Evolutionary conservation across 495 filamentous ascomycete genomes (phyloP), one percentile per base, ranked within the genome.

Genomic region (Penicillium nucicola): DNA sequence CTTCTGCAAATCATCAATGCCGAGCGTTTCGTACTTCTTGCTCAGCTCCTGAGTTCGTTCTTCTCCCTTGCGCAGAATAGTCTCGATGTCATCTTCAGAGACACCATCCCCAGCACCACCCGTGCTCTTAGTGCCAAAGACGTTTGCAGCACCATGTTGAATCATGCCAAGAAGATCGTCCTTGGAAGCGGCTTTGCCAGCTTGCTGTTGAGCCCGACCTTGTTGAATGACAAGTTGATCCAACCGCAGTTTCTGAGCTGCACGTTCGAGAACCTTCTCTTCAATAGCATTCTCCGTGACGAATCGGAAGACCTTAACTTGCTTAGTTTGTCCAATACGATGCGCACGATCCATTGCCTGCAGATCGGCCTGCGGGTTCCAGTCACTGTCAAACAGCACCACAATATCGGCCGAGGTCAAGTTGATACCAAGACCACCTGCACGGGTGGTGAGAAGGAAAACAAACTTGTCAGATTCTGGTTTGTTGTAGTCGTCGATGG

Each of bases 161-260:
- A 99, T 99, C 95, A 99, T 97, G 45, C 81, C 89, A 10, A 99
- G 79, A 23, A 99, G 77, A 55, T 99, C 95, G 46, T 97, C 95
- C 65, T 99, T 99, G 38, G 89, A 95, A 7, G 92, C 87, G 5
- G 84, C 83, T 23, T 87, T 87, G 72, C 95, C 95, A 1, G 85
- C 85, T 25, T 89, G 88, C 48, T 90, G 90, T 68, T 97, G 93
- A 32, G 95, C 88, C 57, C 95, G 91, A 18, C 95, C 95, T 77
- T 99, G 95, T 56, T 99, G 95, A 60, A 99, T 99, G 48, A 99
- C 95, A n/a, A 99, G 81, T 69, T 97, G 93, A 61, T 99, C 95
- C 36, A 99, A 82, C 42, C 95, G 91, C 48, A 99, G 72, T 66
- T 99, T 99, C 61, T 99, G 95, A 2, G 95, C 95, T 6, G 95